Evolutionary conservation across 495 filamentous ascomycete genomes (phyloP).

Genomic region (Podospora didyma): DNA sequence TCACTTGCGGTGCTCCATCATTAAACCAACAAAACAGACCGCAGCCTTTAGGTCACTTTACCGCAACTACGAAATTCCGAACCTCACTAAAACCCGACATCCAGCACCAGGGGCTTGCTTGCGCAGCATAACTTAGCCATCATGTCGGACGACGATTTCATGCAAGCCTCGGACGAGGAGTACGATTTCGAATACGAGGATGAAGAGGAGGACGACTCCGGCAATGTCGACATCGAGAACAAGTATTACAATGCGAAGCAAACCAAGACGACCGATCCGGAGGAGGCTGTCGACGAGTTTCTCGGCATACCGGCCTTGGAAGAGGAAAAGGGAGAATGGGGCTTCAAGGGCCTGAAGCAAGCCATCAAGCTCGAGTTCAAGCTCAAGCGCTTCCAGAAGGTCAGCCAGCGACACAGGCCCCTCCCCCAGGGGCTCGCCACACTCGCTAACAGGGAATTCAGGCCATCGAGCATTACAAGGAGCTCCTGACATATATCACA

Average conservation of each 20-base stretch:
- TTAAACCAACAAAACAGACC: too few species aligned
- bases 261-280: slow-evolving; percentile 80
- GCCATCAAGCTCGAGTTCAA: slow-evolving; percentile 97
- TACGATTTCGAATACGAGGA: slow-evolving; percentile 97
- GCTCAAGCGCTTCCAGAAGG: slow-evolving; percentile 77
- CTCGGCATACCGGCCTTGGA: slow-evolving; percentile 80
- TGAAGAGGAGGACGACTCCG: slow-evolving; percentile 82
- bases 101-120: background rate
- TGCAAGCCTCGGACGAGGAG: slow-evolving; percentile 96
- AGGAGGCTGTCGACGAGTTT: slow-evolving; percentile 89
- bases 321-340: slow-evolving; percentile 90
- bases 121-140: slow-evolving; percentile 12
- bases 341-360: slow-evolving; percentile 96
- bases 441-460: slow-evolving; percentile 30
- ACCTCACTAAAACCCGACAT: background rate
- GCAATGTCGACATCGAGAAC: slow-evolving; percentile 94
- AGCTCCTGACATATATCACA: slow-evolving; percentile 95
- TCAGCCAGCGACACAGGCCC: slow-evolving; percentile 25
- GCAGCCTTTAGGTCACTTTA: too few species aligned
- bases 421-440: background rate
- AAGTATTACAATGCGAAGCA: slow-evolving; percentile 99
- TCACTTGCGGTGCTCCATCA: background rate
- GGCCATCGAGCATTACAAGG: slow-evolving; percentile 92
- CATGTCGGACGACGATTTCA: slow-evolving; percentile 98
- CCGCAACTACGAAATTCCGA: too few species aligned